Percentiles rank a stretch among this genome's conserved stretches.
These are phyloP conservation scores for Paragyromitra xinjiangensis DNA, from an alignment of 495 filamentous ascomycete genomes.

Conservation along the genomic window DNA sequence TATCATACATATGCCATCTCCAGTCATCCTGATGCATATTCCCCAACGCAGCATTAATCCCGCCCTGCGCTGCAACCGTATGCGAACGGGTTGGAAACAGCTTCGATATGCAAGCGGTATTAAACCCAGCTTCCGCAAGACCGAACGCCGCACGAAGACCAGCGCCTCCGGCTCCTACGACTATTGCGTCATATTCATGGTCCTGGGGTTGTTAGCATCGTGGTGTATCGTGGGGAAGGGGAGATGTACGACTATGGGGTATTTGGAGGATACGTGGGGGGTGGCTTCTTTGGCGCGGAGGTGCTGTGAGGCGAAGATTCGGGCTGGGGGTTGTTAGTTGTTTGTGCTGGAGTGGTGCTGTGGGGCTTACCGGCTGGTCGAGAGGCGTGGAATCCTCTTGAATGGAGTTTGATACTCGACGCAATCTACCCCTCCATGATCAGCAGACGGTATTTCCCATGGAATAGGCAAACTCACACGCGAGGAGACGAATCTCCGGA, in stretches of 20 bases:
- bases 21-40: constrained; percentile 95
- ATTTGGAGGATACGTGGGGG: constrained; percentile 81
- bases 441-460: not conserved
- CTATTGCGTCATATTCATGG: constrained; percentile 86
- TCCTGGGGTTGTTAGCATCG: constrained; percentile 64
- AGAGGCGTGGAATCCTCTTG: constrained; percentile 84
- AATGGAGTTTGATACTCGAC: constrained; percentile 58
- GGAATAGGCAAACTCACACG: constrained; percentile 62
- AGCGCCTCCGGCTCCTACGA: constrained; percentile 92
- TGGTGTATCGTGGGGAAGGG: not conserved
- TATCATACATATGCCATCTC: constrained; percentile 99
- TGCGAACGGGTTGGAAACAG: constrained; percentile 95
- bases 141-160: constrained; percentile 96
- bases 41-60: constrained; percentile 95
- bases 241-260: constrained; percentile 80
- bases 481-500: constrained; percentile 69
- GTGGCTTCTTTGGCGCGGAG: constrained; percentile 91
- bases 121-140: constrained; percentile 96
- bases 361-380: constrained; percentile 72
- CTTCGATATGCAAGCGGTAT: constrained; percentile 98
- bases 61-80: constrained; percentile 93
- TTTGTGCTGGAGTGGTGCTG: constrained; percentile 19
- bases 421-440: constrained; percentile 30
- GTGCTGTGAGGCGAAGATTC: constrained; percentile 83
- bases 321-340: constrained; percentile 61